A percentile compares a stretch with the other conserved stretches of the same genome.
Conservation (phyloP, 2,329 filamentous ascomycete genomes). For the Paracoccidioides lutzii region DNA sequence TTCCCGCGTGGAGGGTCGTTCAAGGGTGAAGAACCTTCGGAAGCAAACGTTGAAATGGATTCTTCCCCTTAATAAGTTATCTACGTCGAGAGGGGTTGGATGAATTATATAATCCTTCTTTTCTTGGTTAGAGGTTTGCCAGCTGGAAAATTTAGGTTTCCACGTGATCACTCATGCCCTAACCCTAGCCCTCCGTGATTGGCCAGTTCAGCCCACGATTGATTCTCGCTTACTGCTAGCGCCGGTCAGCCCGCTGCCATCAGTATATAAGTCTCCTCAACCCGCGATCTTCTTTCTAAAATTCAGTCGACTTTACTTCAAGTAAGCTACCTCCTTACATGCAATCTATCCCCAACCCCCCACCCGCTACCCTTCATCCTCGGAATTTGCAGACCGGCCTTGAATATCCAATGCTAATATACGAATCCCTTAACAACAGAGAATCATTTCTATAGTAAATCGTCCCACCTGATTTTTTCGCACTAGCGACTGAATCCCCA, state of each 20-base stretch:
- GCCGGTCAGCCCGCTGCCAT: neutral
- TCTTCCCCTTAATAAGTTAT: no score
- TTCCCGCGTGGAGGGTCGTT: no score
- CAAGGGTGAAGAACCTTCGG: no score
- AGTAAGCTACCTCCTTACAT: constrained; percentile 8
- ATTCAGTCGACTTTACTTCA: constrained; percentile 12
- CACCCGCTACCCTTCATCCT: no score
- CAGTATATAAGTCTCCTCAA: constrained; percentile 5
- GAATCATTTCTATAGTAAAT: constrained; percentile 99
- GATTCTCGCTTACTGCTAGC: neutral
- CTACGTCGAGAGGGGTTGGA: no score
- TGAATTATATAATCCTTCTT: neutral
- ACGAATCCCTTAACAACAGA: constrained; percentile 28
- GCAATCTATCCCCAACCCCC: neutral
- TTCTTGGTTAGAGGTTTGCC: neutral
- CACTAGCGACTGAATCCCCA: constrained; percentile 80
- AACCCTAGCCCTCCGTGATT: neutral
- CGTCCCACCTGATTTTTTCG: constrained; percentile 81
- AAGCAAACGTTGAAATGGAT: no score
- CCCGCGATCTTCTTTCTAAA: neutral
- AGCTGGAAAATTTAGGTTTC: neutral
- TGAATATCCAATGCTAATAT: constrained; percentile 3
- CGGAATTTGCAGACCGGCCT: no score
- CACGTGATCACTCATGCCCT: neutral
- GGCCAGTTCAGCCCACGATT: neutral